phyloP scores from a whole-genome alignment of 78 protist species.

The Speleostelium caveatum region DNA sequence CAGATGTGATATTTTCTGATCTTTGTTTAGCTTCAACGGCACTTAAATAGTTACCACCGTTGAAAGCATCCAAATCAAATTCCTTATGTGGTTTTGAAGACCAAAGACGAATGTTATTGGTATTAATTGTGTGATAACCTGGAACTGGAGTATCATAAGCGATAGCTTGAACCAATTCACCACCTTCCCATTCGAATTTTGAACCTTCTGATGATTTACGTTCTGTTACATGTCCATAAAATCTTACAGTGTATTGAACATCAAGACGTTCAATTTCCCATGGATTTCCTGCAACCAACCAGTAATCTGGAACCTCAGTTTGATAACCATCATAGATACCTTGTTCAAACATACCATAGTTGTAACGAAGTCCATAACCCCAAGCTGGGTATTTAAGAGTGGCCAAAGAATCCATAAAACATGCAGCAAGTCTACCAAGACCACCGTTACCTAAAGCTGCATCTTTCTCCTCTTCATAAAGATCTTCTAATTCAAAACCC shows the following conservation, averaged over 20 bases:
- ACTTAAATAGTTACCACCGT: slow-evolving; percentile 93
- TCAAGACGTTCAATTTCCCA: slow-evolving; percentile 94
- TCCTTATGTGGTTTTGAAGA: slow-evolving; percentile 86
- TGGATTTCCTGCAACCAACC: slow-evolving; percentile 93
- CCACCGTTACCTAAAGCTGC: slow-evolving; percentile 99
- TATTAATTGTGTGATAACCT: slow-evolving; percentile 92
- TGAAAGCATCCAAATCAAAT: slow-evolving; percentile 92
- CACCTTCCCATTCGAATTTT: slow-evolving; percentile 87
- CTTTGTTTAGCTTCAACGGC: slow-evolving; percentile 90
- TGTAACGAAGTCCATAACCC: slow-evolving; percentile 94
- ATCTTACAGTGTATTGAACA: slow-evolving; percentile 84
- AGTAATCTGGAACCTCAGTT: slow-evolving; percentile 93
- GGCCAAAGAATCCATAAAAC: slow-evolving; percentile 95
- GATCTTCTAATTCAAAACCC: slow-evolving; percentile 82
- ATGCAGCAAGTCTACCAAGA: slow-evolving; percentile 96
- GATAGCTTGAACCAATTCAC: slow-evolving; percentile 83
- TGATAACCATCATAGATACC: slow-evolving; percentile 92
- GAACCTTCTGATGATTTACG: slow-evolving; percentile 29
- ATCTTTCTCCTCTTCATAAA: slow-evolving; percentile 94
- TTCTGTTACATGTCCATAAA: slow-evolving; percentile 85
- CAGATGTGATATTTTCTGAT: slow-evolving; percentile 93
- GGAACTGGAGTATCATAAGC: slow-evolving; percentile 92
- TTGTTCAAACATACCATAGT: slow-evolving; percentile 98
- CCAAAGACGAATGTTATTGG: slow-evolving; percentile 97
- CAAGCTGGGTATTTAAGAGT: slow-evolving; percentile 93